Evolutionary conservation across 2,329 filamentous ascomycete species (phyloP), one percentile per base, ranked within the genome.

Genomic region (Fusarium lyarnte): DNA sequence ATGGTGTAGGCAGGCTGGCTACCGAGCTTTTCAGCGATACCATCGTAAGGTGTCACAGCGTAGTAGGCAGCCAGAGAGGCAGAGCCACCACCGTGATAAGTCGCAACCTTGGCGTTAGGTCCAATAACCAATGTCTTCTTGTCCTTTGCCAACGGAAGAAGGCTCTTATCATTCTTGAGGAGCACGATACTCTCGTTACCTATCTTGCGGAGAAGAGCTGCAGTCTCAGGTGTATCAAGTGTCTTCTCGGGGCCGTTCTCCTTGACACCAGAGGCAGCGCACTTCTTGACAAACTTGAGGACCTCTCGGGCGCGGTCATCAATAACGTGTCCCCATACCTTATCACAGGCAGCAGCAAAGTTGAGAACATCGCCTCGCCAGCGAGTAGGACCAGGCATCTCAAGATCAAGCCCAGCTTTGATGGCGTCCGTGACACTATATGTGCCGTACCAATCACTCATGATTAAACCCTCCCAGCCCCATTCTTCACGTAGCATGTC

Each of bases 141-240:
- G 42, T 88, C 84, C 75, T 89, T 91, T 38, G 87, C 87, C 7
- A 92, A 79, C 2, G 93, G 93, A 3, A 95, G 83, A 0, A 91
- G 79, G 19, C 83, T 84, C 41, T 87, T 86, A 17, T 93, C 87
- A 72, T 95, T 95, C 82, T 94, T 94, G 53, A 94, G 82, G 17
- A 95, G 84, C 3, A 94, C 92, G 13, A 93, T 90, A 7, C 90
- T 90, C 77, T 94, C 91, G 8, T 89, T 87, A 23, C 91, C 91
- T 29, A 92, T 85, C 59, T 87, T 85, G 23, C 93, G 87, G 27
- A 94, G 86, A 49, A 94, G 83, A 21, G 85, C 87, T 8, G 90
- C 87, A 41, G 89, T 90, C 78, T 92, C 87, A 1, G 87, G 85
- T 0, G 88, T 91, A 76, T 94, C 84, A 12, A 85, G 82, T 1